These are phyloP conservation scores for Liquidambar formosana DNA, from an alignment of 164 flowering plant genomes.

Conservation along the genomic window DNA sequence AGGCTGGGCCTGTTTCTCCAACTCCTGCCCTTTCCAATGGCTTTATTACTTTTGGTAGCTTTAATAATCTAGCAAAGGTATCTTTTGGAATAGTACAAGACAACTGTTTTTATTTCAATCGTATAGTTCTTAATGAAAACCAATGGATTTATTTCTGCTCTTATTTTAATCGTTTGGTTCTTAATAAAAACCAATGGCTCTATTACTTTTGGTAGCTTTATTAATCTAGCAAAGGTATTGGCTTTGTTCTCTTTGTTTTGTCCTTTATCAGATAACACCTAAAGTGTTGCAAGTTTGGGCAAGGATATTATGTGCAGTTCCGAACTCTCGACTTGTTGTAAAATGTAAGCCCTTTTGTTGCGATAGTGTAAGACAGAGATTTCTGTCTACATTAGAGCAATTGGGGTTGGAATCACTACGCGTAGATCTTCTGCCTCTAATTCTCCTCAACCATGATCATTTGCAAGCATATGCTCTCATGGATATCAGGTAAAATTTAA, in stretches of 20 bases:
- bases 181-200: too few species aligned
- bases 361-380: conserved; percentile 84
- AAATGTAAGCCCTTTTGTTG: conserved; percentile 97
- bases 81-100: not conserved
- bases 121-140: not conserved
- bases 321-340: conserved; percentile 94
- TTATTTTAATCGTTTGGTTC: too few species aligned
- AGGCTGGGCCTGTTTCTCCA: conserved; percentile 87
- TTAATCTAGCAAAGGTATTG: too few species aligned
- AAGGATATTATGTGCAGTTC: conserved; percentile 86
- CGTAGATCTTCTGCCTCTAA: conserved; percentile 94
- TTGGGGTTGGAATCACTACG: conserved; percentile 90
- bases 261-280: conserved; percentile 81
- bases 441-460: conserved; percentile 97
- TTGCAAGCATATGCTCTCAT: conserved; percentile 96
- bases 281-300: conserved; percentile 97
- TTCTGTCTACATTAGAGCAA: conserved; percentile 86
- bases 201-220: too few species aligned
- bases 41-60: conserved; percentile 95
- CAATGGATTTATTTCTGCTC: too few species aligned
- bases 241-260: conserved; percentile 1
- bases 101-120: not conserved
- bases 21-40: conserved; percentile 94
- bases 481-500: conserved; percentile 79
- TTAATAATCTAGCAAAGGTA: conserved; percentile 98